Base-by-base conservation (phyloP, 2,329 filamentous ascomycete species). In the Sporothrix euskadiensis region DNA sequence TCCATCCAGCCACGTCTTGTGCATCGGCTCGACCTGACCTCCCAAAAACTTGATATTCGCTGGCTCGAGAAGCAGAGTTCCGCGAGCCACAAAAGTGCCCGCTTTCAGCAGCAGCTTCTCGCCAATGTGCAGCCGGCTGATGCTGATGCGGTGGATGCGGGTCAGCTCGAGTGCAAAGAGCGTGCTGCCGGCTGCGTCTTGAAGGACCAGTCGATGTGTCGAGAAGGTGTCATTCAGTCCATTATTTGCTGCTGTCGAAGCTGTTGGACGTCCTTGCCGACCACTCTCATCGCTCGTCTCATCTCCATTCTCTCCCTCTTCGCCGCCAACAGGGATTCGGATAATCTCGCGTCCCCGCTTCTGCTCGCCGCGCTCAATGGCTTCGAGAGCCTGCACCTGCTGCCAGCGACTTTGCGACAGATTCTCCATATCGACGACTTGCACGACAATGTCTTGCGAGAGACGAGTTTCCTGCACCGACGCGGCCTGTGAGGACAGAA, bases 371-470 rank as follows among this genome's bases (percentile, higher is more conserved):
- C 92, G 86, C 78, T 91, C 89, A 61, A 90, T 84, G 59, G 90
- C 88, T 81, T 95, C 92, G 7, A 96, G 88, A 47, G 90, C 89
- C 80, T 98, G 94, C 44, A 97, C 88, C 81, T 98, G 94, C 76
- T 93, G 91, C 93, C 94, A 97, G 70, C 92, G 88, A 77, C 91
- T 94, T 71, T 88, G 86, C 1, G 90, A 88, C 26, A 98, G 87
- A 79, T 98, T 94, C 79, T 97, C 91, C 8, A 98, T 85, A 78
- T 97, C 94, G 1, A 97, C 83, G 0, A 98, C 88, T 81, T 98
- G 96, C 0, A 96, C 91, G 3, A 91, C 85, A 0, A 95, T 85
- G 44, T 93, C 88, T 1, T 85, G 85, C 0, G 83, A 75, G 0
- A 98, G 83, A 0, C 82, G 83, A 4, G 83, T 81, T 74, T 93